Base-by-base conservation (phyloP, 106 monocot species). In the Platanthera zijinensis region DNA sequence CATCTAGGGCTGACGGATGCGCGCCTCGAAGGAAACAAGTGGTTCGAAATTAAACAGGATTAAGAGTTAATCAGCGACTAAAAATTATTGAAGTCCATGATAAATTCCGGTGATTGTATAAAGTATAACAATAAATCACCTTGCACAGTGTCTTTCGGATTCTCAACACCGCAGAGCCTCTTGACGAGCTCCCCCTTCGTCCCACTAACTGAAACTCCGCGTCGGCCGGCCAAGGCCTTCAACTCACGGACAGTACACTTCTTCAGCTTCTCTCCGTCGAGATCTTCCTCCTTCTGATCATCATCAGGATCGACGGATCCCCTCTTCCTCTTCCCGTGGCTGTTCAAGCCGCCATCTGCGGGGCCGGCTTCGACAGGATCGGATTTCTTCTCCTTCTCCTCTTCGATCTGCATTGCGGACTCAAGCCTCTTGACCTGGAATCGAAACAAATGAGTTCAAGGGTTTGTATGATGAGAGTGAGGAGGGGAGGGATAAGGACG, bases 371-470 rank as follows among this genome's bases (percentile, higher is more conserved):
- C 45, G 45, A 8, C 71, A 6, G 72, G 54, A 10, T 12, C 67
- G 9, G 51, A 25, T 7, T 39, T 73, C 72, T 73, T 75, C 72
- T 80, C 68, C 53, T 81, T 57, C 53, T 83, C 63, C 61, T 87
- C 82, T 69, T 91, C 90, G 54, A 62, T 76, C 7, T 61, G 52
- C n/a, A 92, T 25, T 21, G 89, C 86, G n/a, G 74, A 73, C 12
- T 84, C 86, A 5, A 93, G 83, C 50, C 93, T 78, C 53, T 74
- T 77, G 21, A 86, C 90, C 90, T 90, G 72, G 6, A 68, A 75
- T 50, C 19, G 57, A n/a, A 48, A 10, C 48, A 80, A 69, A 8
- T 62, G 3, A 51, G 52, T 48, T 14, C 45, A 0, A 48, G 11
- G 51, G 8, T 28, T 50, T 11, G 18, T 28, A 5, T 1, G 11